These are phyloP conservation scores for Fusarium xyrophilum DNA, from an alignment of 2,329 filamentous ascomycete genomes.

Conservation along the genomic window DNA sequence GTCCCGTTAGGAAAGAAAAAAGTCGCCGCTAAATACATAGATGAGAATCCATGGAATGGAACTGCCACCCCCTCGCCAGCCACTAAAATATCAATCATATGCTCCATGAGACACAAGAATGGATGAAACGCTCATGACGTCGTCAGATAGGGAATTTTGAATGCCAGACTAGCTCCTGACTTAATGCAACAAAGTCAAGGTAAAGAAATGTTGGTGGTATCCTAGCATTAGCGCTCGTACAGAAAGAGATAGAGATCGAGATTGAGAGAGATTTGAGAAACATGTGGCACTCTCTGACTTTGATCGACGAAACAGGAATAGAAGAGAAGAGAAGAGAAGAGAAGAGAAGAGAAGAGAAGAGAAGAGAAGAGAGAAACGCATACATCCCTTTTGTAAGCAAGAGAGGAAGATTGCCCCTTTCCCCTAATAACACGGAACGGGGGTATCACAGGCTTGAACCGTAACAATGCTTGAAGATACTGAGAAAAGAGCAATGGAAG, in stretches of 20 bases:
- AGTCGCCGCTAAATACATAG: conserved; percentile 40
- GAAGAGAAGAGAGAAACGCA: conserved; percentile 41
- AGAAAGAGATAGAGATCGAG: conserved; percentile 35
- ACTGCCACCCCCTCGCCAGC: conserved; percentile 33
- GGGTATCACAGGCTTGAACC: conserved; percentile 33
- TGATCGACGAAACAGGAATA: conserved; percentile 40
- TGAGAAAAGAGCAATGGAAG: conserved; percentile 37
- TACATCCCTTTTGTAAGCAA: conserved; percentile 40
- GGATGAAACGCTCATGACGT: conserved; percentile 40
- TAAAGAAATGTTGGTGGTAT: conserved; percentile 41
- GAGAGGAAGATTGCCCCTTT: conserved; percentile 39
- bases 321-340: conserved; percentile 42
- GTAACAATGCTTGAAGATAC: conserved; percentile 31
- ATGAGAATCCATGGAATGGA: conserved; percentile 36
- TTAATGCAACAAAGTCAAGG: conserved; percentile 35
- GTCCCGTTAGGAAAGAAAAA: conserved; percentile 35
- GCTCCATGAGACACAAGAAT: conserved; percentile 37
- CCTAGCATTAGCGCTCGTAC: conserved; percentile 41
- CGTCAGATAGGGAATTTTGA: conserved; percentile 37
- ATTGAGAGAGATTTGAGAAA: conserved; percentile 35
- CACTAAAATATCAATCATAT: conserved; percentile 38
- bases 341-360: conserved; percentile 42
- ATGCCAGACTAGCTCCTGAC: conserved; percentile 37
- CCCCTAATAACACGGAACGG: conserved; percentile 18
- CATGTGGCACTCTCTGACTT: conserved; percentile 39